Percentiles rank a stretch among this genome's conserved stretches.
Conservation (phyloP, 1,284 basidiomycete species). For the Heimioporus retisporus region DNA sequence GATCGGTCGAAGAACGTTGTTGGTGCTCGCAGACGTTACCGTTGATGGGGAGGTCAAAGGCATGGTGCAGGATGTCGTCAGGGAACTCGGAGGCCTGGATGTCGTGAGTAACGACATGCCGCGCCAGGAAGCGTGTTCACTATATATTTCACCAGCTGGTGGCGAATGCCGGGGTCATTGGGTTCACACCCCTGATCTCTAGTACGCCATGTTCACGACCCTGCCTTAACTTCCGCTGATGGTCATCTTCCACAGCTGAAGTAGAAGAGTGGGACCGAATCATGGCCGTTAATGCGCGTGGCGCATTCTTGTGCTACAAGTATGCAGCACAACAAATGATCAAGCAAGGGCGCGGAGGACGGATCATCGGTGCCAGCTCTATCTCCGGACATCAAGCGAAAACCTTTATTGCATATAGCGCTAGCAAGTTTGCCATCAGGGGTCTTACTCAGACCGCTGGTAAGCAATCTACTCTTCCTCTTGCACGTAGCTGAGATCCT, state of each 20-base stretch:
- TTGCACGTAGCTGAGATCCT: not conserved
- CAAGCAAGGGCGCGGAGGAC: slow-evolving; percentile 48
- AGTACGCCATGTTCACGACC: not conserved
- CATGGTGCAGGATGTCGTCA: slow-evolving; percentile 8
- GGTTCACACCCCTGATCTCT: no score
- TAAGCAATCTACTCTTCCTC: slow-evolving; percentile 1
- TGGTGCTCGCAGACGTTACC: slow-evolving; percentile 17
- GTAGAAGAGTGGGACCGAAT: slow-evolving; percentile 35
- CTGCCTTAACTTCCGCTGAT: no score
- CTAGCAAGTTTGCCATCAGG: slow-evolving; percentile 44
- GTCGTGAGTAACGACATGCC: slow-evolving; percentile 8
- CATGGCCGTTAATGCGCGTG: slow-evolving; percentile 38
- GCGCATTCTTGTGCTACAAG: slow-evolving; percentile 45
- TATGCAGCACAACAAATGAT: slow-evolving; percentile 48
- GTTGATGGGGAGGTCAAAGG: slow-evolving; percentile 16
- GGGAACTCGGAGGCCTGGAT: slow-evolving; percentile 21
- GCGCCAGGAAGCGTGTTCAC: no score
- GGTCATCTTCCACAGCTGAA: slow-evolving; percentile 19
- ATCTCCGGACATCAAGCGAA: slow-evolving; percentile 26
- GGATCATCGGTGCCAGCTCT: slow-evolving; percentile 48
- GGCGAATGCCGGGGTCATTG: slow-evolving; percentile 19
- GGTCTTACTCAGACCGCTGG: slow-evolving; percentile 38
- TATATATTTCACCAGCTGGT: slow-evolving; percentile 17
- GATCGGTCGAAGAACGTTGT: slow-evolving; percentile 10
- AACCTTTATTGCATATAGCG: slow-evolving; percentile 27